Base-by-base conservation (phyloP, 2,329 filamentous ascomycete species). In the Alternaria solani region DNA sequence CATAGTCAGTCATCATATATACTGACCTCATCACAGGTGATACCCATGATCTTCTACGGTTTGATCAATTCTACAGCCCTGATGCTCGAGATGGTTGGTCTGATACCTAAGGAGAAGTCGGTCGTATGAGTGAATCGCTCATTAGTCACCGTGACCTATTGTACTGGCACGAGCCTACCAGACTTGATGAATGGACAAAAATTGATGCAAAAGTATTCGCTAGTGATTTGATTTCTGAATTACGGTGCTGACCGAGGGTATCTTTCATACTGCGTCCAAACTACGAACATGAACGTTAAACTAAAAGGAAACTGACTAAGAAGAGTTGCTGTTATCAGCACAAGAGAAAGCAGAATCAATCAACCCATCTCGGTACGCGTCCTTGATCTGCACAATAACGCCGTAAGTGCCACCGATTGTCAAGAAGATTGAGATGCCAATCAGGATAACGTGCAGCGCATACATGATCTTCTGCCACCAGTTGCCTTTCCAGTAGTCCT, bases 321-420 rank as follows among this genome's bases (percentile, higher is more conserved):
- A 71, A 3, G 71, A 75, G 55, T 73, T 73, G 34, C 69, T 73
- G 54, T 75, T 75, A 41, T 75, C 72, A 6, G 71, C 69, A 41
- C 72, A 75, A 9, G 70, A 71, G 55, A 74, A 75, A 0, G 70
- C 71, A 5, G 68, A 70, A n/a, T 79, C 79, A 57, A 85, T 84
- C 52, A 76, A 68, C 0, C 81, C 82, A 48, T 77, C 77, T 4
- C 78, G 80, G 68, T 86, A 87, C 1, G 85, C 84, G 53, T 83
- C 75, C 53, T 83, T 82, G 61, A 87, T 85, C 63, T 83, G 77
- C 57, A 83, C 77, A 25, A 86, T 79, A 2, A 84, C 82, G 36
- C 83, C 76, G 65, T 82, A 83, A n/a, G 83, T 84, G 0, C 82
- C 83, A 1, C 80, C 83, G 25, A 84, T 75, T 6, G 80, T 74